Evolutionary conservation across 2,329 filamentous ascomycete species (phyloP), one percentile per base, ranked within the genome.

Genomic region (Fusarium pilosicola): DNA sequence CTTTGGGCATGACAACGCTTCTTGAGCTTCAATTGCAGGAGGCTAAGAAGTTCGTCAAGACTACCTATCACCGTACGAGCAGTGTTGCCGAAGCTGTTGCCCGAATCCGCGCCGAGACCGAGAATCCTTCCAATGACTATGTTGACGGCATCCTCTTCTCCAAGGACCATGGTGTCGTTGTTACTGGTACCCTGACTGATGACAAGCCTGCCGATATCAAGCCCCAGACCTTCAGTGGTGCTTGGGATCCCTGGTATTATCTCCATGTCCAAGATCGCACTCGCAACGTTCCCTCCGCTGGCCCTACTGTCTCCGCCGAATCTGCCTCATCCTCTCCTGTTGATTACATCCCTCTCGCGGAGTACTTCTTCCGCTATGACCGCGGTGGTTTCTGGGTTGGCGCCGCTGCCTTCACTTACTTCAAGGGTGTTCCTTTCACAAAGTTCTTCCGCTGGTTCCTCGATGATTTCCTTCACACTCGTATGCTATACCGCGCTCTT

Each of bases 361-460:
- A 94, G 79, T 94, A 94, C 79, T 89, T 94, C 73, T 94, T 94
- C 85, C 88, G 92, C 57, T 94, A 94, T 83, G 92, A 94, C 81
- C 88, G 92, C 49, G 92, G 91, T 59, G 91, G 90, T 20, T 94
- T 94, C 85, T 94, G 92, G 92, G 91, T 93, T 42, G 92, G 90
- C 48, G 83, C 84, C 12, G 88, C 88, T 20, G 91, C 90, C 7
- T 94, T 92, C 80, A 84, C 86, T 45, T 94, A 93, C 84, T 93
- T 93, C 85, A 81, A 81, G 51, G 84, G 85, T 46, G 87, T 90
- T 6, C 92, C 92, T 11, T 93, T 93, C 81, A 92, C 86, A 75
- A 84, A 85, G 65, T 86, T 88, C 80, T 92, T 90, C 49, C 88
- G 92, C 70, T 91, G 89, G 88, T 88, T 91, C 77, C 86, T 94